Conservation (phyloP, 495 filamentous ascomycete species). For the Hypoxylon rickii region DNA sequence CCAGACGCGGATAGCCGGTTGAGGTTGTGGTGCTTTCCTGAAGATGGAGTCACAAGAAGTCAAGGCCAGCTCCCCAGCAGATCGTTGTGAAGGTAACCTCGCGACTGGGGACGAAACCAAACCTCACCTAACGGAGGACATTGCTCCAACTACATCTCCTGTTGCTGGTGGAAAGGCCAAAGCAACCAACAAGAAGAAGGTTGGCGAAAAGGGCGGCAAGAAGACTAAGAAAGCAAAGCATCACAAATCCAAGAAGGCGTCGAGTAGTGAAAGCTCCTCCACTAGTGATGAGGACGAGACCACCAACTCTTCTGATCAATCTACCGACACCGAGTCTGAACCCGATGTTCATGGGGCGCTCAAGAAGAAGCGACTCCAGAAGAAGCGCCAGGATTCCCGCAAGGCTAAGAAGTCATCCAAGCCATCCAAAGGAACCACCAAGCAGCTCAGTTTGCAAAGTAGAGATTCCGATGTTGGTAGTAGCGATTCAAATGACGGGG, state of each 20-base stretch:
- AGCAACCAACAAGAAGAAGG: slow-evolving; percentile 41
- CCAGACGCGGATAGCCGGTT: too few relatives aligned
- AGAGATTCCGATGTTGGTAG: slow-evolving; percentile 44
- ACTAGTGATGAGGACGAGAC: slow-evolving; percentile 35
- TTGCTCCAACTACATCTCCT: background rate
- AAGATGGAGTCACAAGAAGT: slow-evolving; percentile 28
- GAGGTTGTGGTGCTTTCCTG: too few relatives aligned
- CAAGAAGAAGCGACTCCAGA: slow-evolving; percentile 49
- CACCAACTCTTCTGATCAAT: slow-evolving; percentile 39
- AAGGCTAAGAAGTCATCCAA: slow-evolving; percentile 46
- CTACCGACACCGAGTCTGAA: slow-evolving; percentile 33
- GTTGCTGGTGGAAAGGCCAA: slow-evolving; percentile 36
- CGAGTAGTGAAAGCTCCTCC: slow-evolving; percentile 33
- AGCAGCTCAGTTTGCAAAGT: slow-evolving; percentile 20
- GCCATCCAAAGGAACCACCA: slow-evolving; percentile 34
- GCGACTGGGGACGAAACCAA: slow-evolving; percentile 10
- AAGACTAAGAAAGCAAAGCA: slow-evolving; percentile 45
- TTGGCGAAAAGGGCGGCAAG: slow-evolving; percentile 43
- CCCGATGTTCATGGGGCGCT: slow-evolving; percentile 26
- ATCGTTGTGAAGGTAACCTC: slow-evolving; percentile 27
- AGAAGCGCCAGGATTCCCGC: slow-evolving; percentile 45
- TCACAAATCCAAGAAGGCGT: slow-evolving; percentile 49
- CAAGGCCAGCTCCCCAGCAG: slow-evolving; percentile 23
- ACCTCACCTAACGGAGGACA: slow-evolving; percentile 28
- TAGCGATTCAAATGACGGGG: slow-evolving; percentile 37